Evolutionary conservation across 139 green algal species (phyloP), one percentile per base, ranked within the genome.

Genomic region (Chlorella sp.): DNA sequence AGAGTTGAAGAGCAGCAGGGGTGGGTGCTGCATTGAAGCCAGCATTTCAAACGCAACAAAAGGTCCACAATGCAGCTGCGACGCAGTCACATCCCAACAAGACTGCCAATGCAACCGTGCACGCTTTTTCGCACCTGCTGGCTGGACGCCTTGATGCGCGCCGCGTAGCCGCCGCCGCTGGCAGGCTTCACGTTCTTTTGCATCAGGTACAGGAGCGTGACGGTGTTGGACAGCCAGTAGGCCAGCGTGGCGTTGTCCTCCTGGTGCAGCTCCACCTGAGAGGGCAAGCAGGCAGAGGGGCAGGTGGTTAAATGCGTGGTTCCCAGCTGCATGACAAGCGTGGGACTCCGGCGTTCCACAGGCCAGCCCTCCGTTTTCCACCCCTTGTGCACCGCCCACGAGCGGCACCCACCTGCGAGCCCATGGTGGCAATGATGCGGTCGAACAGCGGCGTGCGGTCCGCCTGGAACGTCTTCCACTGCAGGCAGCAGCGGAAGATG

Each of bases 211-310:
- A 98, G 93, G 84, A 99, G 95, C 72, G 97, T 97, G 39, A 98
- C 94, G 2, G 96, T 99, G 92, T 99, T 99, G 80, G 92, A 94
- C 2, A 99, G 92, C 93, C 97, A 99, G 93, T 99, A 99, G 55
- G 93, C 85, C 13, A 99, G 91, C 84, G 88, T 90, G 25, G 86
- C 91, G 85, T 98, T 98, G 91, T 98, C 93, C 57, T 98, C 96
- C 83, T 97, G 93, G 79, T 96, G 92, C 55, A 87, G 75, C 90
- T 98, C 95, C 76, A 98, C 95, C 84, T 92, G 82, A 9, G 47
- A 20, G 16, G 30, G 13, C 21, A 26, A 20, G 21, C 21, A 55
- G 55, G 17, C 1, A 15, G 51, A 60, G 51, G 51, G 44, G 44
- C 44, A 51, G 44, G 44, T 6, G 44, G n/a, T n/a, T n/a, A n/a